Evolutionary conservation across 2,329 filamentous ascomycete species (phyloP), one percentile per base, ranked within the genome.

Genomic region (Rosellinia necatrix): DNA sequence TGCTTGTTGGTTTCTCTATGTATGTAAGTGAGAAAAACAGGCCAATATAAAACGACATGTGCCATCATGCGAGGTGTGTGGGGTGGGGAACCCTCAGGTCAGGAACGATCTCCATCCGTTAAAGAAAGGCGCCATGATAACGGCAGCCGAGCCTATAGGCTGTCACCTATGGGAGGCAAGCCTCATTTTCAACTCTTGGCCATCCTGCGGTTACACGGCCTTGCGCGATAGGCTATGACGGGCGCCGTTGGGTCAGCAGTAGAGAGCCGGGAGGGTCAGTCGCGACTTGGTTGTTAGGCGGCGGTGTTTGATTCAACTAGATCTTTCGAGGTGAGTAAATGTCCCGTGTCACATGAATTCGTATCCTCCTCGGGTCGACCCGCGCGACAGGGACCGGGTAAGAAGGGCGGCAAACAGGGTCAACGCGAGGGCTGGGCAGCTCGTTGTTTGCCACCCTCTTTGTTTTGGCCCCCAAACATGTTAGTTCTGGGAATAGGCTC

Each of bases 1-100:
- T 58, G 54, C 51, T 34, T 54, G 58, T 58, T 52, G 38, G 55
- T 52, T 48, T 22, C 19, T 19, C 22, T 17, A 50, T 41, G 27
- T 48, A 55, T 51, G 47, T 58, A 46, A 21, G 57, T 50, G 34
- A 54, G 49, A 41, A 29, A 48, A 46, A 40, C 24, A 51, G 29
- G 35, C n/a, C 29, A 49, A 53, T 47, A 41, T 53, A 27, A 15
- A 43, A n/a, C 21, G 41, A 40, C 17, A 43, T 41, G 44, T 38
- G 38, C 21, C 24, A 22, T 19, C 42, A 51, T 58, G 46, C 47
- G 44, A 32, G 21, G 25, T 48, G 35, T 10, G 32, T 22, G 6
- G 19, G 38, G 34, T 49, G 41, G 40, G 40, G n/a, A n/a, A n/a
- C n/a, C n/a, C n/a, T n/a, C n/a, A n/a, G 38, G 35, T 19, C 22